Base-by-base conservation (phyloP, 805 yeast species). In the Cyberlindnera americana region DNA sequence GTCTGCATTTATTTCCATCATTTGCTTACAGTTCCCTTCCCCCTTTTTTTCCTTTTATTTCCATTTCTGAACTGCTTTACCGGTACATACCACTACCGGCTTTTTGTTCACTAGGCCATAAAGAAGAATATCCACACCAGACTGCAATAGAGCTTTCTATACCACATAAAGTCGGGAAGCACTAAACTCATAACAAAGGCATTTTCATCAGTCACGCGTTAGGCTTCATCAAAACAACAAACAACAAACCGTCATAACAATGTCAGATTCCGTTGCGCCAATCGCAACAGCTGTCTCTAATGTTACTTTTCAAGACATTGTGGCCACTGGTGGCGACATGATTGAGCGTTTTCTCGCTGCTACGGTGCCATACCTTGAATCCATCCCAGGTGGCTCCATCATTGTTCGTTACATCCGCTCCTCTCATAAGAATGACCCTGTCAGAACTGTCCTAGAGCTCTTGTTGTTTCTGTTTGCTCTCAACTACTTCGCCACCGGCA, bases 371-470 rank as follows among this genome's bases (percentile, higher is more conserved):
- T 49, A 47, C 29, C 36, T 53, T 10, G 59, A 56, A 29, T 15
- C 44, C 29, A 36, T 56, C 22, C 86, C 86, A 2, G 84, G 84
- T 40, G 83, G 84, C 13, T 66, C 64, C 32, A 65, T 77, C 40
- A 56, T 81, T 6, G 65, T 82, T 23, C 65, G 89, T 41, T 93
- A 93, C 62, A 81, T 93, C 54, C 73, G 72, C 48, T 80, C 89
- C 11, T 88, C 97, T 3, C 90, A 90, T 60, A 89, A 88, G 60
- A 78, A 93, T 62, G 99, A 93, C 61, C 99, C 99, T 2, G 73
- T 88, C 44, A 77, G 99, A 54, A 85, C 98, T 1, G 56, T 87
- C 7, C 70, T 93, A 39, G 99, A 93, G 64, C 61, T 84, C 26
- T 68, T 80, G 14, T 70, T 93, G 52, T 75, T 89, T 24, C 59